These are phyloP conservation scores for Pestalotiopsis sp. DNA, from an alignment of 2,329 filamentous ascomycete species.

Conservation along the genomic window DNA sequence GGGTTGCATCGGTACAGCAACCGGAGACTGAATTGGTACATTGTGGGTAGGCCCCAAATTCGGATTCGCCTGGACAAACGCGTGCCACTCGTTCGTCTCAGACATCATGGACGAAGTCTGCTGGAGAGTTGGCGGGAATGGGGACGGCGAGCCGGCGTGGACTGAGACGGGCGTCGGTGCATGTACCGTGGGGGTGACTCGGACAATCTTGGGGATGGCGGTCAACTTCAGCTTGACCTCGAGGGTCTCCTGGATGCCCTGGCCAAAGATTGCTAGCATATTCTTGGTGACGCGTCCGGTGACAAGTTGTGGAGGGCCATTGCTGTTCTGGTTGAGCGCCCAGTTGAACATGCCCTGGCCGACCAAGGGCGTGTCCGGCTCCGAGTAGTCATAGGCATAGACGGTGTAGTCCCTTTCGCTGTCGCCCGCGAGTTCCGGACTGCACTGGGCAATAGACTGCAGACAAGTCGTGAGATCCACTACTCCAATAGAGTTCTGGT, in stretches of 20 bases:
- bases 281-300: conserved; percentile 92
- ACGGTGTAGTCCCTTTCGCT: conserved; percentile 87
- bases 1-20: conserved; percentile 34
- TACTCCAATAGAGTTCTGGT: conserved; percentile 79
- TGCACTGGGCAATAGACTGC: conserved; percentile 75
- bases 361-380: conserved; percentile 89
- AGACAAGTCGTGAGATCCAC: conserved; percentile 87
- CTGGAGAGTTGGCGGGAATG: conserved; percentile 17
- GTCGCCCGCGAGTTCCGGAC: conserved; percentile 80
- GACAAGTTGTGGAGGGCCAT: conserved; percentile 67
- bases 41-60: conserved; percentile 43
- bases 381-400: conserved; percentile 95
- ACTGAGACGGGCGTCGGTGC: conserved; percentile 22
- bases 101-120: conserved; percentile 46
- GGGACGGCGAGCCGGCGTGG: conserved; percentile 19
- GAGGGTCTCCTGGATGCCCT: conserved; percentile 82
- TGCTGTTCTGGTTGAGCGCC: conserved; percentile 58
- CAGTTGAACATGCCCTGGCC: conserved; percentile 95
- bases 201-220: conserved; percentile 64
- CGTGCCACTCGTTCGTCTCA: conserved; percentile 77
- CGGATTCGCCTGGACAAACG: conserved; percentile 74
- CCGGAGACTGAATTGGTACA: conserved; percentile 29
- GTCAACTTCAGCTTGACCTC: conserved; percentile 91
- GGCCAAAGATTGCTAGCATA: conserved; percentile 79
- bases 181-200: conserved; percentile 21